Evolutionary conservation across 768 basidiomycete species (phyloP), one percentile per base, ranked within the genome.

Genomic region (Trametes meyenii): DNA sequence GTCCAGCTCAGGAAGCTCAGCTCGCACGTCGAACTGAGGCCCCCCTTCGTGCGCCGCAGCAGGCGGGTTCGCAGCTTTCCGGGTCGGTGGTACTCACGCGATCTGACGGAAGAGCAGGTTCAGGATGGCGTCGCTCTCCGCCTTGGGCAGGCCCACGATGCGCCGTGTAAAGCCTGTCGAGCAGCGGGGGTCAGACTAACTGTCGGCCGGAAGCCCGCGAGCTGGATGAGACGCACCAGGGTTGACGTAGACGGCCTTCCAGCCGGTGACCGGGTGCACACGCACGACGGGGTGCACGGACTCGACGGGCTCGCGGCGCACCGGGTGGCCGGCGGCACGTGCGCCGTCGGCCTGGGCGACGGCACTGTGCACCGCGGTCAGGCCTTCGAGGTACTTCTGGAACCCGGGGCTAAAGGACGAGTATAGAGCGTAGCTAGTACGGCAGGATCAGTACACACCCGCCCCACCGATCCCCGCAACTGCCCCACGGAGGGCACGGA

Each of bases 231-330:
- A 67, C 78, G 26, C 60, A 83, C 85, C 88, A 38, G 88, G 85
- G 70, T 94, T 93, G 69, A 94, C 87, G 68, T 87, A 93, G 63
- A 94, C 75, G 60, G 84, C 86, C 81, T 94, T 93, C 85, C 87
- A 89, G 13, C 92, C 90, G 0, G 92, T 95, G 1, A 81, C 86
- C 19, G 93, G 92, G 71, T 94, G 88, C 12, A 93, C 90, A 49
- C 92, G 86, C 55, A 94, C 89, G 49, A 94, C 77, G 17, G 92
- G 92, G 72, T 94, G 92, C 35, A 89, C 67, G 4, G 83, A 83
- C 74, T 91, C 89, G 60, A 91, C 74, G 53, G 82, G 80, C 58
- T 88, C 77, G 42, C 92, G 80, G 29, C 90, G 85, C 24, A 92
- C 88, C 55, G 84, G 84, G 48, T 85, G 79, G 5, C 87, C 88